These are phyloP conservation scores for Cryptococcus sp. DNA, from an alignment of 1,284 basidiomycete species.

Conservation along the genomic window DNA sequence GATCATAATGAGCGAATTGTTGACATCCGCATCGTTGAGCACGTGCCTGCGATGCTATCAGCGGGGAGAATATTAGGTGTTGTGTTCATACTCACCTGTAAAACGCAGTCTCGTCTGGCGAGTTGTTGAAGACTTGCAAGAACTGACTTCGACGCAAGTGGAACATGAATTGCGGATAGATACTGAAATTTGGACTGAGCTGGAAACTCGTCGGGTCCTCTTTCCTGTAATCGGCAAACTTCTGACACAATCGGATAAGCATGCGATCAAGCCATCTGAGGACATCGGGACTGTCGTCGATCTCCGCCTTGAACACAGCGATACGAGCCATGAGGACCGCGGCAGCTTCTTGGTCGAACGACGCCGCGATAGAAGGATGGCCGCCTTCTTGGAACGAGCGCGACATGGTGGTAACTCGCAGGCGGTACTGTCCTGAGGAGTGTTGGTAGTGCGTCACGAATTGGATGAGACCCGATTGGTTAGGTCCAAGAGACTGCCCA, in stretches of 20 bases:
- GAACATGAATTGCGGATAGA: slow-evolving; percentile 99
- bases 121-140: slow-evolving; percentile 99
- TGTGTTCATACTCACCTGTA: slow-evolving; percentile 66
- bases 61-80: background rate
- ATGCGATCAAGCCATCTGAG: slow-evolving; percentile 97
- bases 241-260: slow-evolving; percentile 97
- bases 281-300: slow-evolving; percentile 97
- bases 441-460: slow-evolving; percentile 99
- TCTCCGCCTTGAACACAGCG: slow-evolving; percentile 99
- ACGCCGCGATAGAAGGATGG: slow-evolving; percentile 86
- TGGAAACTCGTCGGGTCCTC: slow-evolving; percentile 96
- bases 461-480: slow-evolving; percentile 93
- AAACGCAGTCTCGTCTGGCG: slow-evolving; percentile 98
- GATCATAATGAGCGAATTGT: slow-evolving; percentile 99
- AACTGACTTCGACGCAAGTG: slow-evolving; percentile 96
- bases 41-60: slow-evolving; percentile 68
- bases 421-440: slow-evolving; percentile 86
- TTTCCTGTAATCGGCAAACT: slow-evolving; percentile 98
- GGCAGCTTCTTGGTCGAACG: slow-evolving; percentile 97
- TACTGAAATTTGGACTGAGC: slow-evolving; percentile 92
- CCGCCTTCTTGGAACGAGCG: slow-evolving; percentile 97
- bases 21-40: slow-evolving; percentile 96
- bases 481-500: slow-evolving; percentile 86
- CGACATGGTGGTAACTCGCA: slow-evolving; percentile 95
- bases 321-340: slow-evolving; percentile 99